phyloP scores from a whole-genome alignment of 1,139 yeast genomes.

The Magnusiomyces paraingens region DNA sequence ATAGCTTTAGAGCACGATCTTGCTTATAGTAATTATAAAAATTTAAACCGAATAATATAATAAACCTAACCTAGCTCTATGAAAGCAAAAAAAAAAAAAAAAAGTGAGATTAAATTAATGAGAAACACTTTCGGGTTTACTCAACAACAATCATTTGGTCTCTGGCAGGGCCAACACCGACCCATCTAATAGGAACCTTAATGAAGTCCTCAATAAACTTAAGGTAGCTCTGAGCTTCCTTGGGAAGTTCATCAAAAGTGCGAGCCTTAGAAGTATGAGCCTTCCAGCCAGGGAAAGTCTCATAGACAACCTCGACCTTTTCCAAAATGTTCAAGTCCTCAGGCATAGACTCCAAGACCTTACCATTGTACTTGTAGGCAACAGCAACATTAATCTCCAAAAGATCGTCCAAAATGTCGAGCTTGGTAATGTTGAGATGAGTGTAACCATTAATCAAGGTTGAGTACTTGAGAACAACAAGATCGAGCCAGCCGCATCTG shows the following conservation, averaged over 20 bases:
- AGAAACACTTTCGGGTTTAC: not conserved
- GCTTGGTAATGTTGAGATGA: constrained; percentile 84
- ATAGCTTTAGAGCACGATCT: too few species aligned
- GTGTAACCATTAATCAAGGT: constrained; percentile 92
- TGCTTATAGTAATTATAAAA: too few species aligned
- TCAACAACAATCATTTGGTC: constrained; percentile 36
- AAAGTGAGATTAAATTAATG: too few species aligned
- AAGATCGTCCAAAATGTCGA: constrained; percentile 88
- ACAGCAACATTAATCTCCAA: constrained; percentile 83
- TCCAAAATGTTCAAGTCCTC: constrained; percentile 79
- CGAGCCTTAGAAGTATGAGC: constrained; percentile 68
- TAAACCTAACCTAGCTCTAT: too few species aligned
- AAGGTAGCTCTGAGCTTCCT: constrained; percentile 77
- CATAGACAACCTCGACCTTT: constrained; percentile 85
- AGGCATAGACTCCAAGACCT: constrained; percentile 74
- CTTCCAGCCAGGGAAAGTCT: constrained; percentile 93
- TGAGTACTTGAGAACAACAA: constrained; percentile 90
- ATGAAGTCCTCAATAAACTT: constrained; percentile 78
- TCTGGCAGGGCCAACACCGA: constrained; percentile 98
- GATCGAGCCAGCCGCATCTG: constrained; percentile 99
- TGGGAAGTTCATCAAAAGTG: constrained; percentile 73
- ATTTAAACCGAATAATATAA: too few species aligned
- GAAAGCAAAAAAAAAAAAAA: too few species aligned
- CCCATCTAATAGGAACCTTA: constrained; percentile 87
- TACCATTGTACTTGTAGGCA: constrained; percentile 71